Evolutionary conservation across 352 stramenopile species (phyloP), one percentile per base, ranked within the genome.

Genomic region (Detonula confervacea): DNA sequence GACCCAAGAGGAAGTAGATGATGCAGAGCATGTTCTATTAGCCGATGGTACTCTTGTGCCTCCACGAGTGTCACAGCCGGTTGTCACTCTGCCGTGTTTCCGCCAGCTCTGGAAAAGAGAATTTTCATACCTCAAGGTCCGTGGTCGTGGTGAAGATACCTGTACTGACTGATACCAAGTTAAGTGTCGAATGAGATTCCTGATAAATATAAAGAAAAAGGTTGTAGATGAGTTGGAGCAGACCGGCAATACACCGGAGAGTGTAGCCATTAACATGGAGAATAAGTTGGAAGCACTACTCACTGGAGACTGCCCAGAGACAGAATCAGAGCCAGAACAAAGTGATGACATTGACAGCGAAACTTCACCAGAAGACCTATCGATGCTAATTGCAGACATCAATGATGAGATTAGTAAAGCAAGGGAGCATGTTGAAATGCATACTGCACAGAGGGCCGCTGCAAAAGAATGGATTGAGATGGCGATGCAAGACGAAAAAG

Each of bases 131-230:
- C 18, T 64, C n/a, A 64, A 49, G 16, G n/a, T 64, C 29, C n/a
- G 30, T 22, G 29, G 14, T n/a, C 6, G 30, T 16, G 14, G 30
- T 29, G 55, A 64, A 30, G 55, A 64, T 18, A 64, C 55, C 4
- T 64, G 55, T 49, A 22, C 18, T 30, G 22, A 49, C 2, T 64
- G 55, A 11, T 64, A 29, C 22, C 22, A 64, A 27, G 8, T 64
- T 16, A 20, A 33, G 18, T n/a, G 39, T 27, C 4, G 11, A 25
- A 51, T 64, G 14, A 5, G 11, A 18, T 49, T 49, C n/a, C 29
- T 46, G 30, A 30, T 49, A 4, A 33, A 46, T 46, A 11, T 20
- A n/a, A 9, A 49, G 6, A 33, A 42, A 14, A 35, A 49, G 11
- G 5, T 30, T 3, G 33, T 14, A n/a, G 14, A 61, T 39, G 1